Base-by-base conservation (phyloP, 2,329 filamentous ascomycete species). In the Pseudogymnoascus sp. region DNA sequence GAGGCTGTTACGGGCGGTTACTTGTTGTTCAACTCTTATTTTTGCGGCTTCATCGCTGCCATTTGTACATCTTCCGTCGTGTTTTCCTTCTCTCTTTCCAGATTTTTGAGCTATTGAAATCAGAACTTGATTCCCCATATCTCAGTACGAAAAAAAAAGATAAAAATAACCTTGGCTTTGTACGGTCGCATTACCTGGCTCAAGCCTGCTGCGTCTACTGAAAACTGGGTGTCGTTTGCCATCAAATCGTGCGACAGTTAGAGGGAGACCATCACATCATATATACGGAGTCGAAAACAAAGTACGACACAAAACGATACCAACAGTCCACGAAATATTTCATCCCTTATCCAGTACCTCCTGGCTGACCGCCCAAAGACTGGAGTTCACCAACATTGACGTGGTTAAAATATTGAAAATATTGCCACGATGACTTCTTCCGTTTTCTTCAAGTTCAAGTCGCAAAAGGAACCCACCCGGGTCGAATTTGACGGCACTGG, bases 361-460 rank as follows among this genome's bases (percentile, higher is more conserved):
- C 23, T 36, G 16, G 14, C 12, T 61, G 59, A 37, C 61, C 42
- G 63, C 50, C 62, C 21, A 31, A 53, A 46, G 23, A 31, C 25
- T 16, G 46, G 46, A 53, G 7, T 53, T 28, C 14, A 18, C 50
- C 50, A 56, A 34, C 28, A 5, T 34, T 56, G n/a, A 56, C 50
- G 50, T 56, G 50, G 50, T 56, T 21, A 61, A 34, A 60, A 63
- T 36, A 60, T 46, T 59, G 21, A 61, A 34, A 60, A 63, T 36
- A 60, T 46, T 59, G 61, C 60, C 68, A 73, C 65, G 61, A 75
- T 75, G 73, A 65, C 73, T 63, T 82, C 95, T 64, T 97, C 93
- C 69, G 95, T 99, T 74, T 97, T 97, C 79, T 99, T 97, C 90
- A 96, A 96, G 80, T 99, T 99, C 88, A 97, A 97, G 80, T 97